Evolutionary conservation across 106 monocot species (phyloP).

Genomic region (Acorus calamus): DNA sequence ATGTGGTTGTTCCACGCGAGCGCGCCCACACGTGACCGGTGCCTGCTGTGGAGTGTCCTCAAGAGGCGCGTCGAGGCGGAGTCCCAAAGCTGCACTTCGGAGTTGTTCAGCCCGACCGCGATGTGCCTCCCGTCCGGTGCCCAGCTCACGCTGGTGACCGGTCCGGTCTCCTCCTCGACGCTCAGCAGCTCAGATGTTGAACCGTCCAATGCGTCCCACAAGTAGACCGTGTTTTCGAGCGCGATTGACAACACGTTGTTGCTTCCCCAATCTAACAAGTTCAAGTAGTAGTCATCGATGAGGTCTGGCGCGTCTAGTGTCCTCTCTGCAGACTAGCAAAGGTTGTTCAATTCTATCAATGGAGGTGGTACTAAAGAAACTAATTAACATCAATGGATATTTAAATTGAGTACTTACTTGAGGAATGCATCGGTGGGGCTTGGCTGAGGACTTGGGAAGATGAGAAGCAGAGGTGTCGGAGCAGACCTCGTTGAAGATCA

Average conservation of each 20-base stretch:
- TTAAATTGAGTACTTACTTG: conserved; percentile 19
- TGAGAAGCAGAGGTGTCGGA: too few relatives aligned
- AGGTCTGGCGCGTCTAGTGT: conserved; percentile 46
- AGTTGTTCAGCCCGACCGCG: conserved; percentile 48
- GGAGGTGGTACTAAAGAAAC: background rate
- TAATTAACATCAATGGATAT: background rate
- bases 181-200: conserved; percentile 45
- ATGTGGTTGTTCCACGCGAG: conserved; percentile 57
- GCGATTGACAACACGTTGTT: conserved; percentile 47
- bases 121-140: conserved; percentile 57
- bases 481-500: conserved; percentile 7
- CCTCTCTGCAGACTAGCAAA: conserved; percentile 39
- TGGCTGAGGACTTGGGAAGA: conserved; percentile 20
- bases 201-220: conserved; percentile 40
- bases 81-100: conserved; percentile 56
- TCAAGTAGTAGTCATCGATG: conserved; percentile 48
- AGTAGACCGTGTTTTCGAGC: conserved; percentile 36
- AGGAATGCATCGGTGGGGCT: conserved; percentile 43
- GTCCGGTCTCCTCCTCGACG: conserved; percentile 39
- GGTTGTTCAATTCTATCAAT: too few relatives aligned
- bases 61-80: conserved; percentile 29
- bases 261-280: conserved; percentile 54
- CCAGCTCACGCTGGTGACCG: conserved; percentile 65
- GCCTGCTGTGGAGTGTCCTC: conserved; percentile 39
- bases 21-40: conserved; percentile 41